These are phyloP conservation scores for Podaxis sp. DNA, from an alignment of 768 basidiomycete genomes.

Conservation along the genomic window DNA sequence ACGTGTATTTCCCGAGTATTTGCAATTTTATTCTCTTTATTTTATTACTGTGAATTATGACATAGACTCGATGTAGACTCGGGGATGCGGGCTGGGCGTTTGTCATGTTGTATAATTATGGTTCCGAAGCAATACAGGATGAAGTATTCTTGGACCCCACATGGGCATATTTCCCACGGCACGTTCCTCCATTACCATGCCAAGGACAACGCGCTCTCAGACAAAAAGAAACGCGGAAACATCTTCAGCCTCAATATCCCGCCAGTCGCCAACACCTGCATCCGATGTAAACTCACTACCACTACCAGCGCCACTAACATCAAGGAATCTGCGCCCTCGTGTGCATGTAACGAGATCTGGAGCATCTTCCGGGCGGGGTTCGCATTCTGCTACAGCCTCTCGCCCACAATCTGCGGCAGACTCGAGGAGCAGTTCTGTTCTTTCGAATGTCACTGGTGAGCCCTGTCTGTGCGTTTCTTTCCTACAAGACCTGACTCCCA, in stretches of 20 bases:
- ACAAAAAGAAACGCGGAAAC: neutral
- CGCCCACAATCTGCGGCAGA: constrained; percentile 14
- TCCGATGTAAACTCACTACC: constrained; percentile 13
- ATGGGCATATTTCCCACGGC: neutral
- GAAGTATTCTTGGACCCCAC: no score
- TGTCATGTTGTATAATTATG: no score
- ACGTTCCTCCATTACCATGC: neutral
- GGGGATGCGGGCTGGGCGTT: no score
- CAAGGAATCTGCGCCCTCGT: constrained; percentile 20
- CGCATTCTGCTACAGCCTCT: constrained; percentile 17
- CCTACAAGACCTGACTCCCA: neutral
- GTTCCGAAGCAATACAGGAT: no score
- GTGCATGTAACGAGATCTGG: constrained; percentile 17
- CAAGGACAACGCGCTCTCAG: neutral
- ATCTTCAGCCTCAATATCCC: neutral
- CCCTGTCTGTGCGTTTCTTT: neutral
- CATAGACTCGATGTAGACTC: no score
- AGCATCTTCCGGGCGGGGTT: constrained; percentile 20
- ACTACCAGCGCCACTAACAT: constrained; percentile 26
- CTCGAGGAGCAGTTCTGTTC: constrained; percentile 6
- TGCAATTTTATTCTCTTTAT: neutral
- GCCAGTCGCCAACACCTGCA: neutral
- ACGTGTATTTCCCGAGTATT: neutral
- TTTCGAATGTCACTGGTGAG: constrained; percentile 5
- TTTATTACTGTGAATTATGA: neutral